Evolutionary conservation across 176 grass and related monocot species (phyloP).

Genomic region (Oryza coarctata): DNA sequence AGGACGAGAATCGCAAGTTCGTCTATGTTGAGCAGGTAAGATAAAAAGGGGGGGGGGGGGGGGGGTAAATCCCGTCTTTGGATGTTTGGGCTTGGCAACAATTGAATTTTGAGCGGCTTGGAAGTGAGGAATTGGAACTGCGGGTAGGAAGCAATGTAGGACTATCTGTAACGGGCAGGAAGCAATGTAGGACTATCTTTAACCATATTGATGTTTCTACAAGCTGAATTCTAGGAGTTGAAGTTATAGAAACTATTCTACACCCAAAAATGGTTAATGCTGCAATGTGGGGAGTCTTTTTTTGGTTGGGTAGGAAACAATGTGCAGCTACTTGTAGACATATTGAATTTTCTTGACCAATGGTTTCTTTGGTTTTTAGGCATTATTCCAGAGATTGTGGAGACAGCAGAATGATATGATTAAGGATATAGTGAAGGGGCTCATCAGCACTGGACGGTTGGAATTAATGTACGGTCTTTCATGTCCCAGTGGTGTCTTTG

Average conservation of each 20-base stretch:
- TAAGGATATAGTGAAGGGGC: slow-evolving; percentile 72
- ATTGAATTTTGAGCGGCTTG: not conserved
- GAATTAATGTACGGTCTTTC: slow-evolving; percentile 67
- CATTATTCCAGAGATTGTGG: slow-evolving; percentile 96
- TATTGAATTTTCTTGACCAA: not conserved
- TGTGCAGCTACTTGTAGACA: not conserved
- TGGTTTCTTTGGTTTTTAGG: slow-evolving; percentile 36
- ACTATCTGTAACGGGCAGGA: not conserved
- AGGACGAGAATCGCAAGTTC: slow-evolving; percentile 87
- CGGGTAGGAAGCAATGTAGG: slow-evolving; percentile 4
- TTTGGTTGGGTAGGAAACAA: not conserved
- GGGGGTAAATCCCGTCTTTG: not conserved
- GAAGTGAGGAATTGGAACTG: not conserved
- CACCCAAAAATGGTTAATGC: not conserved
- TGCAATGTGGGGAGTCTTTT: slow-evolving; percentile 5
- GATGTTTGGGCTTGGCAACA: not conserved
- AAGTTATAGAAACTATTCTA: not conserved
- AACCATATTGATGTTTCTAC: not conserved
- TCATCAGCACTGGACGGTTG: slow-evolving; percentile 73
- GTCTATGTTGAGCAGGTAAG: slow-evolving; percentile 87
- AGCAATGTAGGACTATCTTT: slow-evolving; percentile 4
- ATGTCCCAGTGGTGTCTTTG: not conserved
- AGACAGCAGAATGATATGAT: slow-evolving; percentile 68
- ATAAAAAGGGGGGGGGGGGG: not conserved
- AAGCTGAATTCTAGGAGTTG: not conserved